Percentiles rank a stretch among this genome's conserved stretches.
Conservation (phyloP, 2,329 filamentous ascomycete species). For the Verticillium isaacii region DNA sequence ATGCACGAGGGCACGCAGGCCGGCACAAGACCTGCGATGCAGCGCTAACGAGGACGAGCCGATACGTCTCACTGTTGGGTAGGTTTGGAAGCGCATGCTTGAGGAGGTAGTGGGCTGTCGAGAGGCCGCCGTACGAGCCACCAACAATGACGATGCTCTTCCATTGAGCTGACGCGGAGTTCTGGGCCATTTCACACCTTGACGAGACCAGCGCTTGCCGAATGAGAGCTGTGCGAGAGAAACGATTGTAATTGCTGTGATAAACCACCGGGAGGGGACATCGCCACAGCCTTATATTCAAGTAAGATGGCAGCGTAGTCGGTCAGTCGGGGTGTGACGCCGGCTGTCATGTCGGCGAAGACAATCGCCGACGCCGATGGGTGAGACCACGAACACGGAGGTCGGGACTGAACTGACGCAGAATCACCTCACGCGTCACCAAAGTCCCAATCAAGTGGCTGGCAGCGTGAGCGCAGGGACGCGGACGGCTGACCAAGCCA, state of each 20-base stretch:
- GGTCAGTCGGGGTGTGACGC: background rate
- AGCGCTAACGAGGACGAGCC: constrained; percentile 36
- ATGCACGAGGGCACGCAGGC: constrained; percentile 37
- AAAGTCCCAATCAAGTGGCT: background rate
- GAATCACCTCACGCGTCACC: background rate
- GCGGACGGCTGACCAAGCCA: background rate
- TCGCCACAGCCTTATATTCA: background rate
- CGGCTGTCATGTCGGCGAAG: background rate
- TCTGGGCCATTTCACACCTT: background rate
- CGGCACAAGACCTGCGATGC: constrained; percentile 36
- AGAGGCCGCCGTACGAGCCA: constrained; percentile 46
- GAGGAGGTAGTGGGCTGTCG: constrained; percentile 47
- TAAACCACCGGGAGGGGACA: background rate
- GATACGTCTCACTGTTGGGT: constrained; percentile 27
- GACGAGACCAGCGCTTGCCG: background rate
- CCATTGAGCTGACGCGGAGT: background rate
- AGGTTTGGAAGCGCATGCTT: constrained; percentile 42
- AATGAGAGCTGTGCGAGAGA: background rate
- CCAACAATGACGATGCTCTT: constrained; percentile 47
- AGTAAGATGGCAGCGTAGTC: background rate
- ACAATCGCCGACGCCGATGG: background rate
- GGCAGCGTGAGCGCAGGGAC: no score
- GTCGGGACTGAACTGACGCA: background rate
- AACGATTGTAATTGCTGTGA: background rate
- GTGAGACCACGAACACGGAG: background rate